Conservation (phyloP, 176 grass and related monocot genomes). For the Phoenix roebelenii region DNA sequence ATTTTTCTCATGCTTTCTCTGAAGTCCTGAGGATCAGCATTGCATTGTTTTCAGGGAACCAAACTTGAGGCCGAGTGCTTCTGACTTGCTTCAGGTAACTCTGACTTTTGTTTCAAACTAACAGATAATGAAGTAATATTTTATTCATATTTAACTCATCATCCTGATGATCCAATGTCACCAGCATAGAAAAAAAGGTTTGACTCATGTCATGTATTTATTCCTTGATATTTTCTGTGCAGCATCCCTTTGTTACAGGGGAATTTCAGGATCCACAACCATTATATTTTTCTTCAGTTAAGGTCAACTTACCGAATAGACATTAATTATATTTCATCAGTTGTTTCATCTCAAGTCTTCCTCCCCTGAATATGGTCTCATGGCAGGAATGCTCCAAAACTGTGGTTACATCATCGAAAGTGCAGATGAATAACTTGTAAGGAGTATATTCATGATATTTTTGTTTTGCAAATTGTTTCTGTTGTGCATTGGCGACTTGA, state of each 20-base stretch:
- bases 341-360: slow-evolving; percentile 13
- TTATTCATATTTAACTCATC: too few species aligned
- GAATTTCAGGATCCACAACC: slow-evolving; percentile 34
- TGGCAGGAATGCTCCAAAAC: slow-evolving; percentile 37
- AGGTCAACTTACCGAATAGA: slow-evolving; percentile 34
- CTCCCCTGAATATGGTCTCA: slow-evolving; percentile 17
- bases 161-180: neutral
- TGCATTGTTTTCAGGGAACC: slow-evolving; percentile 45
- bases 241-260: slow-evolving; percentile 95
- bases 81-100: slow-evolving; percentile 61
- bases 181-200: neutral
- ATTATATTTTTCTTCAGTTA: slow-evolving; percentile 25
- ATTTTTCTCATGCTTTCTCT: slow-evolving; percentile 17
- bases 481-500: neutral
- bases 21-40: slow-evolving; percentile 7
- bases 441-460: slow-evolving; percentile 9
- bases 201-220: slow-evolving; percentile 9
- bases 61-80: slow-evolving; percentile 46
- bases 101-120: too few species aligned
- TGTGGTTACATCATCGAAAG: slow-evolving; percentile 29
- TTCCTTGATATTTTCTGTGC: slow-evolving; percentile 32
- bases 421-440: slow-evolving; percentile 39
- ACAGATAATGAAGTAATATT: too few species aligned
- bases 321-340: slow-evolving; percentile 18
- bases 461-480: neutral